Evolutionary conservation across 2,329 filamentous ascomycete species (phyloP).

Genomic region (Fusarium sp.): DNA sequence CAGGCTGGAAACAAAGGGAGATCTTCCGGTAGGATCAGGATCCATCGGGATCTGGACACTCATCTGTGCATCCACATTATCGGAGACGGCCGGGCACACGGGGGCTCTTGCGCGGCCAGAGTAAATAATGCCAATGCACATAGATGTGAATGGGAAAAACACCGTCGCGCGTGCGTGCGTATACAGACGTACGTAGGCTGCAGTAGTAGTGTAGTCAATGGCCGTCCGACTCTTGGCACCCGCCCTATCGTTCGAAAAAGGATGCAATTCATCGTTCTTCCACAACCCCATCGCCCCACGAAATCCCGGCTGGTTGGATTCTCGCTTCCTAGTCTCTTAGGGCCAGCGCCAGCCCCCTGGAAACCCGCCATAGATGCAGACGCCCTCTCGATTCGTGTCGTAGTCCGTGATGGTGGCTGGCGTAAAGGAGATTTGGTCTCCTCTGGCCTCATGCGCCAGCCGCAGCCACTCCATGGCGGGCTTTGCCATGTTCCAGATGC

Average conservation of each 20-base stretch:
- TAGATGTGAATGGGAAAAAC: not conserved
- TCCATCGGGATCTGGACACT: constrained; percentile 17
- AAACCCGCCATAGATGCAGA: constrained; percentile 32
- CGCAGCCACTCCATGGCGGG: constrained; percentile 26
- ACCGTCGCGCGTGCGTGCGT: not conserved
- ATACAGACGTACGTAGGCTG: not conserved
- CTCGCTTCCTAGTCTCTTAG: constrained; percentile 10
- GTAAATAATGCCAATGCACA: not conserved
- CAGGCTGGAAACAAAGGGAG: constrained; percentile 28
- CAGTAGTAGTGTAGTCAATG: not conserved
- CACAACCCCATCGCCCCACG: constrained; percentile 7
- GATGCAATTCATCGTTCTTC: constrained; percentile 7
- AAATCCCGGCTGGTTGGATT: constrained; percentile 8
- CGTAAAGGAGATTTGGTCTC: constrained; percentile 41
- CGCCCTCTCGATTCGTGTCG: constrained; percentile 39
- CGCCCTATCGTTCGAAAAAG: not conserved
- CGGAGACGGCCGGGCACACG: constrained; percentile 10
- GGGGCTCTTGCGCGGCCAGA: not conserved
- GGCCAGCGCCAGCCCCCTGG: constrained; percentile 21
- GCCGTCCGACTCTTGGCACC: not conserved
- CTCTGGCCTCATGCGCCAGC: constrained; percentile 21
- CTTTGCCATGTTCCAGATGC: constrained; percentile 3
- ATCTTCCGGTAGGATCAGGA: constrained; percentile 33
- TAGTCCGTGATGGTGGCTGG: constrained; percentile 43
- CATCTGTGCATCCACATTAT: constrained; percentile 15